These are phyloP conservation scores for Calonectria naviculata DNA, from an alignment of 2,329 filamentous ascomycete species.

Conservation along the genomic window DNA sequence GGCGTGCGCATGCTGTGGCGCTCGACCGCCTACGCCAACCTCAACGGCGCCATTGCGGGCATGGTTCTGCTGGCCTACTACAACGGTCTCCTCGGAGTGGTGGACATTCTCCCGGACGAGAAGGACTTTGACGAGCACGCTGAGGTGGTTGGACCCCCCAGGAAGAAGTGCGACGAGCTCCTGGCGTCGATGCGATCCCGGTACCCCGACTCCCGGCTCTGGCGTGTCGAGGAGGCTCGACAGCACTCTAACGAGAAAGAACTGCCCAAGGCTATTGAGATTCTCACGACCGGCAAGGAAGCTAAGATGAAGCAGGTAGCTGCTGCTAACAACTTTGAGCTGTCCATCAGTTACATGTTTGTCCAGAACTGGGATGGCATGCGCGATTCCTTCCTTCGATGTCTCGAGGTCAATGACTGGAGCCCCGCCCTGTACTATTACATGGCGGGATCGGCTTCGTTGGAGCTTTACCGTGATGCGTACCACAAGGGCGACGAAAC, in stretches of 20 bases:
- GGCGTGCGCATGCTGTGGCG: slow-evolving; percentile 92
- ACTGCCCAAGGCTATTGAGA: slow-evolving; percentile 73
- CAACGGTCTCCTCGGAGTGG: slow-evolving; percentile 85
- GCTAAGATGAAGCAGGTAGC: slow-evolving; percentile 90
- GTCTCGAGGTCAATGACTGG: slow-evolving; percentile 89
- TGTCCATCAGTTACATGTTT: slow-evolving; percentile 82
- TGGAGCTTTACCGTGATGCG: slow-evolving; percentile 82
- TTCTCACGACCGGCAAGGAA: slow-evolving; percentile 69
- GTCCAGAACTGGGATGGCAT: slow-evolving; percentile 81
- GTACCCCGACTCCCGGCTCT: slow-evolving; percentile 86
- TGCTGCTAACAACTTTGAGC: slow-evolving; percentile 87
- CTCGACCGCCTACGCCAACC: slow-evolving; percentile 84
- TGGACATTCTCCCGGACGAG: slow-evolving; percentile 81
- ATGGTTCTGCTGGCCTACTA: slow-evolving; percentile 87
- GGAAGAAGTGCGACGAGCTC: slow-evolving; percentile 72
- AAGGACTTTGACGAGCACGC: slow-evolving; percentile 65
- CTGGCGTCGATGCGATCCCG: slow-evolving; percentile 78
- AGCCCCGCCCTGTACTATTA: slow-evolving; percentile 91
- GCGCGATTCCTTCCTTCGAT: slow-evolving; percentile 78
- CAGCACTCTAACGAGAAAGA: slow-evolving; percentile 75
- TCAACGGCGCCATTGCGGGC: slow-evolving; percentile 92
- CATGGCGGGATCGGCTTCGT: slow-evolving; percentile 80
- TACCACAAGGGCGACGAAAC: slow-evolving; percentile 49
- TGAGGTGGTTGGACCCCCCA: slow-evolving; percentile 78
- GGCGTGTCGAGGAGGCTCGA: slow-evolving; percentile 89